Conservation (phyloP, 169 alveolate species). For the Eimeria praecox region DNA sequence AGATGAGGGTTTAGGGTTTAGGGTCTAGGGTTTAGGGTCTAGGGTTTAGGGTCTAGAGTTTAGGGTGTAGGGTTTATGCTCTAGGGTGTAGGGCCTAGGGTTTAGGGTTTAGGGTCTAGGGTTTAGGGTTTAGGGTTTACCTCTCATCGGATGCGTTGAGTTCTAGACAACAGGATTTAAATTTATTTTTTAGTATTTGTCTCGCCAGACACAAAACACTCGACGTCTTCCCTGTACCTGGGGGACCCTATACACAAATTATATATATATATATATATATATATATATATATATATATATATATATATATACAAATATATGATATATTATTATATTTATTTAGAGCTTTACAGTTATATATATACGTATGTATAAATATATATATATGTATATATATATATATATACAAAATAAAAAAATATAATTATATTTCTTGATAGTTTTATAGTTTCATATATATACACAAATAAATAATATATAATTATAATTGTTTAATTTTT, state of each 20-base stretch:
- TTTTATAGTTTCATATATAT: too few relatives aligned
- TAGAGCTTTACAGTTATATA: too few relatives aligned
- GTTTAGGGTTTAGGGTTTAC: constrained; percentile 67
- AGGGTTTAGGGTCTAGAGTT: not conserved
- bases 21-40: not conserved
- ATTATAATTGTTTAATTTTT: too few relatives aligned
- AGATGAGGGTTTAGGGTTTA: not conserved
- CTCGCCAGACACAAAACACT: constrained; percentile 98
- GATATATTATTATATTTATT: too few relatives aligned
- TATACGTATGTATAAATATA: too few relatives aligned
- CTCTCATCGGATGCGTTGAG: constrained; percentile 99
- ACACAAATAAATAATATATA: too few relatives aligned
- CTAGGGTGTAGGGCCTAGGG: not conserved
- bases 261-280: too few relatives aligned
- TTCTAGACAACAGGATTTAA: constrained; percentile 96
- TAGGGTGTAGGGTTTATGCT: not conserved
- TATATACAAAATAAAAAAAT: too few relatives aligned
- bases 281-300: too few relatives aligned
- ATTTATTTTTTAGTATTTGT: constrained; percentile 95
- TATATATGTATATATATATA: too few relatives aligned
- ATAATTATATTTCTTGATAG: too few relatives aligned
- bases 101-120: not conserved
- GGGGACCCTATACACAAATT: constrained; percentile 96
- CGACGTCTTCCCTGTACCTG: constrained; percentile 99
- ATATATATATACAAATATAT: too few relatives aligned